Evolutionary conservation across 768 basidiomycete genomes (phyloP).

Genomic region (Plicaturopsis crispa): DNA sequence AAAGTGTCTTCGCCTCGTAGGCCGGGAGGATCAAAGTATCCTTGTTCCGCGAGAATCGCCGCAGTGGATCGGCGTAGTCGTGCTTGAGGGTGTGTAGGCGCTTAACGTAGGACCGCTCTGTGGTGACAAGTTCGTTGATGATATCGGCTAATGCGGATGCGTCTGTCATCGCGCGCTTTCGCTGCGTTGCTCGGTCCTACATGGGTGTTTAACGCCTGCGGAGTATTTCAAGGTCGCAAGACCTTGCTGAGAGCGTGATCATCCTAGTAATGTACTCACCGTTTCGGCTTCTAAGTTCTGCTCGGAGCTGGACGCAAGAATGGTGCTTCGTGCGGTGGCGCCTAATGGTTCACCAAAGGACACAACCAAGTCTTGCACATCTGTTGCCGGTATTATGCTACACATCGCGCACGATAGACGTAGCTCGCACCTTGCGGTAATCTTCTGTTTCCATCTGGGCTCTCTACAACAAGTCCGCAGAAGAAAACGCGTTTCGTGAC

Average conservation of each 20-base stretch:
- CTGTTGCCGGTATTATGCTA: slow-evolving; percentile 27
- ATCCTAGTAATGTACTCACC: no score
- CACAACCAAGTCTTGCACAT: slow-evolving; percentile 71
- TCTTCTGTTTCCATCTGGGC: slow-evolving; percentile 60
- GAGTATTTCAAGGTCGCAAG: no score
- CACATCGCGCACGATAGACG: neutral
- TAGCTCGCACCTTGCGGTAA: slow-evolving; percentile 53
- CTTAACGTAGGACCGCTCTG: slow-evolving; percentile 84
- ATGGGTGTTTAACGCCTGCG: no score
- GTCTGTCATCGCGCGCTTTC: slow-evolving; percentile 55
- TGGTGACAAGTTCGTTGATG: slow-evolving; percentile 81
- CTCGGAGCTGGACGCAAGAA: no score
- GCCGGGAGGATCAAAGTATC: slow-evolving; percentile 81
- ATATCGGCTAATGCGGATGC: slow-evolving; percentile 62
- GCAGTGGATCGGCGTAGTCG: slow-evolving; percentile 88
- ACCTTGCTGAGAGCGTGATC: no score
- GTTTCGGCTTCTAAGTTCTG: no score
- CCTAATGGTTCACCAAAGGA: slow-evolving; percentile 67
- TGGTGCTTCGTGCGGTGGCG: no score
- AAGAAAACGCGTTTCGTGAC: slow-evolving; percentile 80
- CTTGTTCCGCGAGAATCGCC: slow-evolving; percentile 76
- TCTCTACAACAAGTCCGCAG: slow-evolving; percentile 86
- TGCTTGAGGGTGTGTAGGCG: slow-evolving; percentile 76
- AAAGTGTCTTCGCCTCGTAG: slow-evolving; percentile 90
- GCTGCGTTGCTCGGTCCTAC: slow-evolving; percentile 29